Evolutionary conservation across 257 asterid species (phyloP), one percentile per base, ranked within the genome.

Genomic region (Gynochthodes officinalis): DNA sequence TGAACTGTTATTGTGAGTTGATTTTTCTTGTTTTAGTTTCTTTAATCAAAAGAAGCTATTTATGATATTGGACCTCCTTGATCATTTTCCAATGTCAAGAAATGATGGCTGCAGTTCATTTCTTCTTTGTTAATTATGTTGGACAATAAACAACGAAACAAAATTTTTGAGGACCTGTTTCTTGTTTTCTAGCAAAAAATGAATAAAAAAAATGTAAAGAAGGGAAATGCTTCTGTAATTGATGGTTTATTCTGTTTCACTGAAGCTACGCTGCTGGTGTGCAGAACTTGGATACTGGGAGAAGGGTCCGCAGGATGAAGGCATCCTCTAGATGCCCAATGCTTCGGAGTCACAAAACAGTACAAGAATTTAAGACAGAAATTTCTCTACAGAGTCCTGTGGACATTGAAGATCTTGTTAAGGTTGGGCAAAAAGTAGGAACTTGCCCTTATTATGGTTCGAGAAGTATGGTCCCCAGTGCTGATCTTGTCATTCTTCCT

Each of bases 371-470:
- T 67, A 80, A 72, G 79, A 83, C 78, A 69, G 91, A 87, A 80
- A 74, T 86, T 58, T 76, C 72, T 73, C 86, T 83, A 75, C 76
- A 78, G 75, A 97, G 90, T 74, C 96, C 97, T 54, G 79, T 85
- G 77, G 99, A 95, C 82, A 90, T 95, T 77, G 99, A 95, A 85
- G 99, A 95, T 86, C 92, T 95, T 76, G 96, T 90, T 74, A 88
- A 70, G 43, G 69, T 90, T 75, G 99, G 99, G 48, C 88, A 82
- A 65, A 82, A 80, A 76, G 53, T 87, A 52, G 95, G 88, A 73
- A 88, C 91, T 77, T 95, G 99, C 77, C 99, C 99, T 54, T 95
- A 95, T 81, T 95, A 95, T 77, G 99, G 97, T 75, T 95, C 98
- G 18, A 82, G 99, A 82, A 87, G 86, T 78, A 82, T 92, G 90